Base-by-base conservation (phyloP, 2,329 filamentous ascomycete genomes). In the Aspergillus tanneri region DNA sequence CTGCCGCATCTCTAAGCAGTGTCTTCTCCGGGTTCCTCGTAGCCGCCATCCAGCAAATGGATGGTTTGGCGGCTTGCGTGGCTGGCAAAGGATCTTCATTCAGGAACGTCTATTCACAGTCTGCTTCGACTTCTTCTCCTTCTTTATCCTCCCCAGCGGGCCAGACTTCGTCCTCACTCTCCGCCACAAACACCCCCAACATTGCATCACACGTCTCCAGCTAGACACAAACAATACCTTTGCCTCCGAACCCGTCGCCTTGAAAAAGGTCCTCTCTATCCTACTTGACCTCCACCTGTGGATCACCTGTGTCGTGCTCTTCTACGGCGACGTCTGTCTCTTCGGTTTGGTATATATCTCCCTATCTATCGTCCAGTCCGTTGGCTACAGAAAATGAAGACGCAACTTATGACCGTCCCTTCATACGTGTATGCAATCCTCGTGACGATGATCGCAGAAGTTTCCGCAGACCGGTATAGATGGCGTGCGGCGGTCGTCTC, bases 81-180 rank as follows among this genome's bases (percentile, higher is more conserved):
- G 71, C 71, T 54, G 52, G 52, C 52, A 52, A 18, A 52, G 52
- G 52, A 54, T 54, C n/a, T 54, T 54, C 46, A 22, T 79, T 23
- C 62, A 78, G 1, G 76, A 79, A 53, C 76, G 76, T 1, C 52
- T 76, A 1, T 48, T 68, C 1, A 52, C 52, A 12, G 49, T 54
- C 18, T 75, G 75, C 4, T 10, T 63, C 63, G 6, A 70, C 77
- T 8, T 80, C 81, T 64, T 80, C 75, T 62, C 47, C 23, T 55
- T 44, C 28, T 19, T 47, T 9, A 83, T 86, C 63, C 80, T 87
- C n/a, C 76, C 84, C 44, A 85, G 87, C 65, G 85, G 84, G 47
- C 83, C 83, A 0, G 72, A 75, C 25, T 84, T 76, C 0, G 80
- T 83, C 3, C 72, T 71, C 2, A 86, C 85, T 53, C 69, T 86